These are phyloP conservation scores for Xerocomus brunneocitrinus DNA, from an alignment of 768 basidiomycete species.

Conservation along the genomic window DNA sequence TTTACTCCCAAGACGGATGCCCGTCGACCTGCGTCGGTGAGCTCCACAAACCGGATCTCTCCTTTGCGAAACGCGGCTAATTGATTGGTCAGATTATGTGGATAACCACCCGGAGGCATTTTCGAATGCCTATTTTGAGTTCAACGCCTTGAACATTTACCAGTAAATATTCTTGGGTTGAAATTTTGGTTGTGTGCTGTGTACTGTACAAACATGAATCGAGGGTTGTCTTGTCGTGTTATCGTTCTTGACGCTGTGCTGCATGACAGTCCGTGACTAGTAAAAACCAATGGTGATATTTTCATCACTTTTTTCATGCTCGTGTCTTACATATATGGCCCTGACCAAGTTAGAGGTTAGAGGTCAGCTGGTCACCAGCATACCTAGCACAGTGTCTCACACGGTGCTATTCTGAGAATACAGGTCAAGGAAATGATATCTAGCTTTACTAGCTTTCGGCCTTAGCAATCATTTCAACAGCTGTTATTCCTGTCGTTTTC, in stretches of 20 bases:
- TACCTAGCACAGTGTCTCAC: no score
- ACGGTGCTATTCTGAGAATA: no score
- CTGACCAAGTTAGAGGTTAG: no score
- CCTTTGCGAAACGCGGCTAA: slow-evolving; percentile 18
- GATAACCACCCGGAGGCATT: slow-evolving; percentile 26
- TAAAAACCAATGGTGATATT: no score
- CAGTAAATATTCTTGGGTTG: neutral
- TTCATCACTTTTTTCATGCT: no score
- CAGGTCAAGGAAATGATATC: no score
- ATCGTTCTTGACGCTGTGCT: neutral
- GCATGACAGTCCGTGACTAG: no score
- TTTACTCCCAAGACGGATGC: slow-evolving; percentile 17
- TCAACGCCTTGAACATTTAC: slow-evolving; percentile 21
- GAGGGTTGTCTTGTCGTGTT: neutral
- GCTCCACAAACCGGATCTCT: neutral
- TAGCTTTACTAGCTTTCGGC: no score
- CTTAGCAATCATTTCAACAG: no score
- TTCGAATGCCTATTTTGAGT: slow-evolving; percentile 20
- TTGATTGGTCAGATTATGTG: slow-evolving; percentile 45
- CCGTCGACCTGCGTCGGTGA: slow-evolving; percentile 27
- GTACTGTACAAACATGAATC: neutral
- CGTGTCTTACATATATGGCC: no score
- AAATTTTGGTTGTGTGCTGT: neutral
- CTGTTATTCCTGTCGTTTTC: no score
- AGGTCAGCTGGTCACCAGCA: no score